Percentiles rank a stretch among this genome's conserved stretches.
Evolutionary conservation across 164 flowering plant species (phyloP).

Genomic region (Vitis rupestris): DNA sequence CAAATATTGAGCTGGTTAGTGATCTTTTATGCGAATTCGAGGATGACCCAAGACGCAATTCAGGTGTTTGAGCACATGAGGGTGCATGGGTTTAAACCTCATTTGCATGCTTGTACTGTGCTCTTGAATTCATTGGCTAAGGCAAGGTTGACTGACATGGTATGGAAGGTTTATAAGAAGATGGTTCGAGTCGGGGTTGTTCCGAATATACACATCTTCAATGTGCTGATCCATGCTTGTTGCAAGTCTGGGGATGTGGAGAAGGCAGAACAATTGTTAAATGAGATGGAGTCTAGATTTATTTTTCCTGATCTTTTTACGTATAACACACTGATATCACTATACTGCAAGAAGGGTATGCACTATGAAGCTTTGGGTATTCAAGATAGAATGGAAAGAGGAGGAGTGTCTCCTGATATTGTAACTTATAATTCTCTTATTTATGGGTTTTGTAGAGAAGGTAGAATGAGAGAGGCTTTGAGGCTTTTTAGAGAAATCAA

Average conservation of each 20-base stretch:
- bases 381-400: slow-evolving; percentile 76
- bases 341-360: slow-evolving; percentile 82
- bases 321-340: slow-evolving; percentile 73
- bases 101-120: slow-evolving; percentile 76
- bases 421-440: slow-evolving; percentile 82
- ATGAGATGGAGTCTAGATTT: slow-evolving; percentile 62
- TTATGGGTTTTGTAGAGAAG: slow-evolving; percentile 74
- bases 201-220: slow-evolving; percentile 67
- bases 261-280: slow-evolving; percentile 60
- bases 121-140: slow-evolving; percentile 69
- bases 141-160: slow-evolving; percentile 55
- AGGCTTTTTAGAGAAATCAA: slow-evolving; percentile 72
- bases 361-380: slow-evolving; percentile 80
- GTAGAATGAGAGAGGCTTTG: slow-evolving; percentile 84
- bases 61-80: slow-evolving; percentile 81
- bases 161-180: slow-evolving; percentile 70
- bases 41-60: slow-evolving; percentile 68
- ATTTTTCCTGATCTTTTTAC: slow-evolving; percentile 67
- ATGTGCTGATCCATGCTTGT: slow-evolving; percentile 91
- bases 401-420: slow-evolving; percentile 71
- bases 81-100: slow-evolving; percentile 48
- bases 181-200: slow-evolving; percentile 63
- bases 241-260: slow-evolving; percentile 69
- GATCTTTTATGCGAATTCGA: slow-evolving; percentile 57
- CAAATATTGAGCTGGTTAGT: slow-evolving; percentile 88